A percentile compares a stretch with the other conserved stretches of the same genome.
Conservation (phyloP, 805 yeast species). For the Nakazawaea holstii region DNA sequence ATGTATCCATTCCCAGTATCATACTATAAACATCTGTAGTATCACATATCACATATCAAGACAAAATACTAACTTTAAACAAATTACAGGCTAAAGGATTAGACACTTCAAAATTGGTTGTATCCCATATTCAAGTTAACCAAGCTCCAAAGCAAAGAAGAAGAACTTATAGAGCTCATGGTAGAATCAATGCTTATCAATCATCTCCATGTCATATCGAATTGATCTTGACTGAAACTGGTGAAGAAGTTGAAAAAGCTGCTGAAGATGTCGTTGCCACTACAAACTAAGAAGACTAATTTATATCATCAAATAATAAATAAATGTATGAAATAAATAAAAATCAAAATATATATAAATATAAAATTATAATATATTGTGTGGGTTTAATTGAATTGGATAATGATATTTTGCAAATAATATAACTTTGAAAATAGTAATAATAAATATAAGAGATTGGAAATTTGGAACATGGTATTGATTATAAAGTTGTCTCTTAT, state of each 20-base stretch:
- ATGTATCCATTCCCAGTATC: conserved; percentile 22
- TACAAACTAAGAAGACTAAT: neutral
- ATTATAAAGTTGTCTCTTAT: too few species aligned
- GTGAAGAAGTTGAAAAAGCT: conserved; percentile 91
- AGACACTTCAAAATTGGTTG: conserved; percentile 88
- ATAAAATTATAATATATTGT: neutral
- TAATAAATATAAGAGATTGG: too few species aligned
- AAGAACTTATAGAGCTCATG: conserved; percentile 99
- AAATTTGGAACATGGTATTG: too few species aligned
- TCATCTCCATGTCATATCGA: conserved; percentile 99
- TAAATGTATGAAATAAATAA: neutral
- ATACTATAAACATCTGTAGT: too few species aligned
- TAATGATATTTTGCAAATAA: too few species aligned
- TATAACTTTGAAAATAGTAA: too few species aligned
- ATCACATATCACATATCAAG: neutral
- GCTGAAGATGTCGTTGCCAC: conserved; percentile 39
- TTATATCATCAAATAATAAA: neutral
- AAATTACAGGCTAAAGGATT: conserved; percentile 77
- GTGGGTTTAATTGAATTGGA: too few species aligned
- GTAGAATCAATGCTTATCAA: conserved; percentile 99
- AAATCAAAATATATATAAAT: conserved; percentile 11
- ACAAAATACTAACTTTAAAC: conserved; percentile 5
- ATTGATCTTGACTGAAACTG: conserved; percentile 92
- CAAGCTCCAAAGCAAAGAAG: conserved; percentile 99
- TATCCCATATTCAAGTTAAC: conserved; percentile 99